Evolutionary conservation across 1,284 basidiomycete species (phyloP), one percentile per base, ranked within the genome.

Genomic region (Bjerkandera adusta): DNA sequence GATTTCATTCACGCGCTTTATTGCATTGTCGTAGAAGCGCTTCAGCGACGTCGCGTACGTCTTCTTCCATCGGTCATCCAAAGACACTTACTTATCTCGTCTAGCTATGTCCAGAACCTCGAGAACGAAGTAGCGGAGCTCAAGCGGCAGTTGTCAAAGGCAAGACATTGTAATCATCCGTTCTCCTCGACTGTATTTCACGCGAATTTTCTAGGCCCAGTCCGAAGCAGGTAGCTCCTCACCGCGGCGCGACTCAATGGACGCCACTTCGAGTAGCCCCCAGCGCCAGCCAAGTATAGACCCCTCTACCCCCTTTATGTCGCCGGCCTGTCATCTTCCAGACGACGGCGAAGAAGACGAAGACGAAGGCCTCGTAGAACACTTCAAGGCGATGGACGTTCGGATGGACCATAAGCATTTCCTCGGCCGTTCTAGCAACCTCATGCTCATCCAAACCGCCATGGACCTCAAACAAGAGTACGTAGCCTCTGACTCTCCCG

Each of bases 81-180:
- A 22, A 18, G 11, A 22, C 3, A 22, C 10, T 12, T 21, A 18
- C 26, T 27, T 7, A 30, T 16, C 10, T 15, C 15, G 7, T 20
- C 12, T 18, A 83, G 81, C 38, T 85, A 87, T 65, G 76, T 89
- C 26, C 85, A 89, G 59, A 79, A 77, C 36, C 68, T 90, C 8
- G 87, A 90, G 65, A 76, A 72, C 29, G 73, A 86, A 5, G 71
- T 89, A 16, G 79, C 81, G 49, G 81, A 83, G 57, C 80, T 89
- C 76, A 85, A 90, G 65, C 71, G 66, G 36, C 66, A 89, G 1
- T 62, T 89, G 26, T 71, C 70, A 50, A 76, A 77, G 65, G 83
- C 82, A 54, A 47, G 75, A 65, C 16, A n/a, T n/a, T n/a, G n/a
- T n/a, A n/a, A n/a, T n/a, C n/a, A n/a, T n/a, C n/a, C n/a, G n/a